phyloP scores from a whole-genome alignment of 768 basidiomycete genomes.

The Suillus spraguei region DNA sequence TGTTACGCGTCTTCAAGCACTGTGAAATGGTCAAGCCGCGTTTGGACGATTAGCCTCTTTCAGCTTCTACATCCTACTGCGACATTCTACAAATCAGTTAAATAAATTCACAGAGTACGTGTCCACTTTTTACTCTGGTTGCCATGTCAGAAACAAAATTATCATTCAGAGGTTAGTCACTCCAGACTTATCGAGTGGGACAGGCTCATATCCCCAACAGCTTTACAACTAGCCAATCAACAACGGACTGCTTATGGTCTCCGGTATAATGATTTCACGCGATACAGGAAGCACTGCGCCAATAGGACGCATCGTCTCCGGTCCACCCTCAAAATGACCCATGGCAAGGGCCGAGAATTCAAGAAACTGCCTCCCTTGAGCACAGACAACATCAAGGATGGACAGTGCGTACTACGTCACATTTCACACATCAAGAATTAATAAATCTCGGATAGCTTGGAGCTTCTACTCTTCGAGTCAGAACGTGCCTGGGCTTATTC shows the following conservation, averaged over 20 bases:
- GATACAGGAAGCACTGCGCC: slow-evolving; percentile 94
- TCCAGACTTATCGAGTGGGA: background rate
- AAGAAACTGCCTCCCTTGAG: slow-evolving; percentile 76
- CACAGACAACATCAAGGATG: slow-evolving; percentile 74
- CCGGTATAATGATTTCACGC: slow-evolving; percentile 84
- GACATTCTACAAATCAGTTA: slow-evolving; percentile 15
- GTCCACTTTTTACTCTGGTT: background rate
- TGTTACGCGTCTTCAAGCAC: slow-evolving; percentile 23
- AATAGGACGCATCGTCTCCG: slow-evolving; percentile 89
- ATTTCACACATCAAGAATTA: background rate
- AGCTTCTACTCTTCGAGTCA: slow-evolving; percentile 85
- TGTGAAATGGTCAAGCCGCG: slow-evolving; percentile 9
- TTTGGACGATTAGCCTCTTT: slow-evolving; percentile 7
- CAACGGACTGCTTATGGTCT: slow-evolving; percentile 91
- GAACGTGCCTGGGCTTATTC: slow-evolving; percentile 93
- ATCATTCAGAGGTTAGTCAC: slow-evolving; percentile 42
- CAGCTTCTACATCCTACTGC: slow-evolving; percentile 21
- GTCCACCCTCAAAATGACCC: slow-evolving; percentile 80
- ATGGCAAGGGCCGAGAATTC: slow-evolving; percentile 89
- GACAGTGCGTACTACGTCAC: slow-evolving; percentile 63
- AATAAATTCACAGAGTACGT: slow-evolving; percentile 1
- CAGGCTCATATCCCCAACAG: slow-evolving; percentile 41
- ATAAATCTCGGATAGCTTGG: slow-evolving; percentile 50
- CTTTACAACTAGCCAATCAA: slow-evolving; percentile 82
- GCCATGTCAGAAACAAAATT: slow-evolving; percentile 31